These are phyloP conservation scores for Carex arenaria DNA, from an alignment of 202 grass and related monocot genomes.

Conservation along the genomic window DNA sequence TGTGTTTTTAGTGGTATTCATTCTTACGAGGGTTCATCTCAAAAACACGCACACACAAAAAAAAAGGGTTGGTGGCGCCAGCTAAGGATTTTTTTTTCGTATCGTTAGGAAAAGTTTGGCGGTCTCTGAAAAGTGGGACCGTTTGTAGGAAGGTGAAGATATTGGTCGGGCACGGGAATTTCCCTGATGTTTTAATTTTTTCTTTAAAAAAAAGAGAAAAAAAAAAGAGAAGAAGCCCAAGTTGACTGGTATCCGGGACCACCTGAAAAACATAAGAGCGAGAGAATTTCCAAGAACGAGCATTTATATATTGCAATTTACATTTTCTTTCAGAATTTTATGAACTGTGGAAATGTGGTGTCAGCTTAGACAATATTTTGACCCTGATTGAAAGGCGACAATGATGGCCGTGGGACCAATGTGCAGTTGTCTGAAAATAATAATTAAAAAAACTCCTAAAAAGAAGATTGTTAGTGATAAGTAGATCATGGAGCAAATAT, in stretches of 20 bases:
- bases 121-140: neutral
- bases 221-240: neutral
- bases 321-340: neutral
- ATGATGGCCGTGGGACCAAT: neutral
- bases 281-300: neutral
- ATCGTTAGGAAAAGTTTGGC: neutral
- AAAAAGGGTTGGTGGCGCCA: neutral
- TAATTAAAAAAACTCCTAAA: neutral
- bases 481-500: neutral
- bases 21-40: neutral
- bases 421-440: neutral
- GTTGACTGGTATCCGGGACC: neutral
- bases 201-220: neutral
- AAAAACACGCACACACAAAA: neutral
- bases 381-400: neutral
- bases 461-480: neutral
- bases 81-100: neutral
- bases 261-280: neutral
- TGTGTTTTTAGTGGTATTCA: neutral
- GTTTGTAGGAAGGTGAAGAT: neutral
- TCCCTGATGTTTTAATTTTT: neutral
- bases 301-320: neutral
- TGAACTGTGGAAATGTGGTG: neutral
- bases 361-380: constrained; percentile 2
- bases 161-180: neutral